Percentiles rank a stretch among this genome's conserved stretches.
Evolutionary conservation across 2,329 filamentous ascomycete species (phyloP).

Genomic region (Colletotrichum echinochloae): DNA sequence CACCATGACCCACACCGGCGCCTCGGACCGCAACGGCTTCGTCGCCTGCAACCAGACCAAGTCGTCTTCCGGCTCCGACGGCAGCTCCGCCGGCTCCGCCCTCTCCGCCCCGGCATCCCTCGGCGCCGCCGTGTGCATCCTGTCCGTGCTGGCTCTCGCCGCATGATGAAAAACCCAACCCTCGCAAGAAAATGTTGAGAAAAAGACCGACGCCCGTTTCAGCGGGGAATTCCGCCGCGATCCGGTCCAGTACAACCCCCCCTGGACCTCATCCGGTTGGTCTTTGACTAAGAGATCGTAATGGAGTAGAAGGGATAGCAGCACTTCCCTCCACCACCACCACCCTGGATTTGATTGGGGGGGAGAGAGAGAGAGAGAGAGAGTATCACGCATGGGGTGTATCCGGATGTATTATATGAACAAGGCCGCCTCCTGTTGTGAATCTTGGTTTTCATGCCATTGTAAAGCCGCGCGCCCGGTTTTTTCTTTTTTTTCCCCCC

Average conservation of each 20-base stretch:
- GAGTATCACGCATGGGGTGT: too few relatives aligned
- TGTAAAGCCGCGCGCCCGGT: neutral
- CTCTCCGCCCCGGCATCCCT: neutral
- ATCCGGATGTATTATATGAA: too few relatives aligned
- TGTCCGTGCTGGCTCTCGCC: constrained; percentile 19
- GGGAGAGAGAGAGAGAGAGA: too few relatives aligned
- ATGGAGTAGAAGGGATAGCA: neutral
- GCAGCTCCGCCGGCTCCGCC: neutral
- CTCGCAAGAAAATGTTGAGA: neutral
- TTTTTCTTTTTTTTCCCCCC: neutral
- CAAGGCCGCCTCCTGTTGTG: neutral
- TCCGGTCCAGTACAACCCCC: too few relatives aligned
- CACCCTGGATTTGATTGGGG: neutral
- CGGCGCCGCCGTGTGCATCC: neutral
- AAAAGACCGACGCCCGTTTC: neutral
- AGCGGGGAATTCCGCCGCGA: neutral
- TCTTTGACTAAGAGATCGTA: neutral
- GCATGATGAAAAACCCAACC: constrained; percentile 3
- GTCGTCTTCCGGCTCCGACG: neutral
- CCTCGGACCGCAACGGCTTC: constrained; percentile 72
- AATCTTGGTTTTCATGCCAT: neutral
- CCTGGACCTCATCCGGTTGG: neutral
- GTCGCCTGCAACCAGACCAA: constrained; percentile 63
- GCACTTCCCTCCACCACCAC: too few relatives aligned
- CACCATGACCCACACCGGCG: constrained; percentile 77